Conservation (phyloP, 176 grass and related monocot genomes). For the Musa acuminata region DNA sequence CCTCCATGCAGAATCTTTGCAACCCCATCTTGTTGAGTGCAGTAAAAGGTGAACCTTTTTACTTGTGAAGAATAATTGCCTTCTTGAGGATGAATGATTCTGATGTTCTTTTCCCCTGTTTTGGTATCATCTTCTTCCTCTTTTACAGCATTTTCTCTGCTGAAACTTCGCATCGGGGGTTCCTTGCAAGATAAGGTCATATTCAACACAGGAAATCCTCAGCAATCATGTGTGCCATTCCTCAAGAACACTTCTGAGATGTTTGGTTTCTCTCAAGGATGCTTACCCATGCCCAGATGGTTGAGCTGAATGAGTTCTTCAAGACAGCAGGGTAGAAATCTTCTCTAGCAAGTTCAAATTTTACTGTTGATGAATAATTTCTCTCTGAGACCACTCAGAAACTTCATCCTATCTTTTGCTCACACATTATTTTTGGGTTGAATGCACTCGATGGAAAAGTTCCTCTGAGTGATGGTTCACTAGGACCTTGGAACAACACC, state of each 20-base stretch:
- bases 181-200: constrained; percentile 72
- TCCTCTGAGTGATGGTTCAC: constrained; percentile 42
- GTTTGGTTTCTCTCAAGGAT: constrained; percentile 71
- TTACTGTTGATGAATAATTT: background rate
- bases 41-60: constrained; percentile 43
- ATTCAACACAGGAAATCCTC: constrained; percentile 37
- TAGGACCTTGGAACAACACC: constrained; percentile 68
- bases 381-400: background rate
- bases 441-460: constrained; percentile 70
- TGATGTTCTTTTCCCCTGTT: background rate
- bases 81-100: constrained; percentile 7
- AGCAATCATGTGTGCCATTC: constrained; percentile 44
- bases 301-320: constrained; percentile 78
- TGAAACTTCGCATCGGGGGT: constrained; percentile 77
- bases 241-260: constrained; percentile 52
- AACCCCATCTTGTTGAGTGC: constrained; percentile 72
- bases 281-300: constrained; percentile 78
- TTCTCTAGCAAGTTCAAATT: background rate
- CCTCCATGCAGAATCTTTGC: constrained; percentile 56
- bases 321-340: constrained; percentile 43
- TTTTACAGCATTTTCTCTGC: constrained; percentile 71
- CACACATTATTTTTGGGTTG: constrained; percentile 54
- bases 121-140: background rate
- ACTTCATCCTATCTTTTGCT: background rate
- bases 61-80: too few relatives aligned